phyloP scores from a whole-genome alignment of 371 early-diverging fungal species.

The Haplosporangium sp. region DNA sequence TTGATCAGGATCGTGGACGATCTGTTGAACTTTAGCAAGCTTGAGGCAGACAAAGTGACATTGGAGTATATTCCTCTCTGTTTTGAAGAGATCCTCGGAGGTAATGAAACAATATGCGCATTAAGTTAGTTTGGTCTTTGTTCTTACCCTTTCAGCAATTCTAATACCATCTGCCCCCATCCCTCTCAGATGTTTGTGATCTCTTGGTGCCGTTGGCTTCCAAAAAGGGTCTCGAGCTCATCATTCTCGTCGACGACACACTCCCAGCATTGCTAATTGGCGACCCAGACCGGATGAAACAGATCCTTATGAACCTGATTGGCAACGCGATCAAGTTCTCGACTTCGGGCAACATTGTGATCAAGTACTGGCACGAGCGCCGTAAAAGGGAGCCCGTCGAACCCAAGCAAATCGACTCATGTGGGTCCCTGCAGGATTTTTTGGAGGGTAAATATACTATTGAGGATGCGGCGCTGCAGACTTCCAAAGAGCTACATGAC shows the following conservation, averaged over 20 bases:
- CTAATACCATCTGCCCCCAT: neutral
- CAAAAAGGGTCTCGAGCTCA: constrained; percentile 61
- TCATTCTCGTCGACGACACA: constrained; percentile 58
- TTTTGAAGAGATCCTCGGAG: constrained; percentile 63
- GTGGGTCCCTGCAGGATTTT: no score
- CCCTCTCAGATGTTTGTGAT: constrained; percentile 63
- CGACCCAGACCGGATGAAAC: constrained; percentile 62
- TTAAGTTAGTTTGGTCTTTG: neutral
- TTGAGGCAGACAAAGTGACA: constrained; percentile 71
- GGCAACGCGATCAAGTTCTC: constrained; percentile 80
- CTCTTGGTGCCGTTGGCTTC: constrained; percentile 65
- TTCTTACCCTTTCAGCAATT: neutral
- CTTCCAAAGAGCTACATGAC: neutral
- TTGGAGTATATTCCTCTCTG: constrained; percentile 62
- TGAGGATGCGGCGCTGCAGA: constrained; percentile 4
- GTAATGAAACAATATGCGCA: constrained; percentile 5
- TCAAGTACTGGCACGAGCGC: constrained; percentile 63
- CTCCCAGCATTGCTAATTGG: constrained; percentile 56
- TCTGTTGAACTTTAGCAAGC: constrained; percentile 70
- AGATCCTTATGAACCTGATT: constrained; percentile 67
- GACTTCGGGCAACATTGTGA: constrained; percentile 66
- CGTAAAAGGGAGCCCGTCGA: constrained; percentile 53
- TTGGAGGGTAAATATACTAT: no score
- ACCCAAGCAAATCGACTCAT: constrained; percentile 1
- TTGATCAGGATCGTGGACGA: constrained; percentile 72